Conservation (phyloP, 768 basidiomycete genomes). For the Psilocybe cyanescens region DNA sequence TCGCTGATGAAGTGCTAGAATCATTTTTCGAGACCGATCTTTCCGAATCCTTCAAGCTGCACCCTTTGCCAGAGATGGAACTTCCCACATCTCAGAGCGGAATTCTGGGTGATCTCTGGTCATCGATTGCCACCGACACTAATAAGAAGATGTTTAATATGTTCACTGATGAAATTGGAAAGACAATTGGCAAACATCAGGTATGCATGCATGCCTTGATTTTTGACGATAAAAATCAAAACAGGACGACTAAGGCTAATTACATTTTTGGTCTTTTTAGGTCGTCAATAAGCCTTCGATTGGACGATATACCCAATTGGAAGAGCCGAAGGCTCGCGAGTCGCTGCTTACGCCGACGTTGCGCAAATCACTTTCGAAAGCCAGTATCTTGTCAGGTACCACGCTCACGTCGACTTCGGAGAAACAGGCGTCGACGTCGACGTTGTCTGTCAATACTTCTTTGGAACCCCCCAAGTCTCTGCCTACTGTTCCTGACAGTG, state of each 20-base stretch:
- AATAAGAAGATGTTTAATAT: constrained; percentile 95
- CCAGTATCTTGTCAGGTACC: constrained; percentile 41
- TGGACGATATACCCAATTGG: constrained; percentile 79
- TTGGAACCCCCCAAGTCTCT: constrained; percentile 34
- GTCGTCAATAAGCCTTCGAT: constrained; percentile 83
- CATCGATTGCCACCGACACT: constrained; percentile 85
- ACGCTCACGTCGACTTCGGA: constrained; percentile 27
- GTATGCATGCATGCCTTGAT: constrained; percentile 33
- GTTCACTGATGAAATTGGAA: constrained; percentile 92
- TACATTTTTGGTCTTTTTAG: constrained; percentile 31
- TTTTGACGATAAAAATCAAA: not conserved
- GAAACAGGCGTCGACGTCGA: constrained; percentile 45
- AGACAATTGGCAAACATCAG: constrained; percentile 93
- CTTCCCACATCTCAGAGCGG: constrained; percentile 60
- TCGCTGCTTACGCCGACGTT: constrained; percentile 77
- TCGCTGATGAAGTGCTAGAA: constrained; percentile 95
- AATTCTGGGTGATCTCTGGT: constrained; percentile 85
- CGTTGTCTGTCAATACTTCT: constrained; percentile 52
- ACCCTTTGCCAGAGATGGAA: constrained; percentile 70
- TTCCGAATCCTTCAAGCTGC: constrained; percentile 83
- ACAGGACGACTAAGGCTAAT: not conserved
- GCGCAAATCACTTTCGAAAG: constrained; percentile 60
- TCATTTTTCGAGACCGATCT: constrained; percentile 96
- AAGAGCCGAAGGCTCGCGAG: constrained; percentile 90
- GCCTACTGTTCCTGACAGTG: constrained; percentile 38